Percentiles rank a stretch among this genome's conserved stretches.
phyloP scores from a whole-genome alignment of 1,284 basidiomycete species.

The Cryptococcus deneoformans region DNA sequence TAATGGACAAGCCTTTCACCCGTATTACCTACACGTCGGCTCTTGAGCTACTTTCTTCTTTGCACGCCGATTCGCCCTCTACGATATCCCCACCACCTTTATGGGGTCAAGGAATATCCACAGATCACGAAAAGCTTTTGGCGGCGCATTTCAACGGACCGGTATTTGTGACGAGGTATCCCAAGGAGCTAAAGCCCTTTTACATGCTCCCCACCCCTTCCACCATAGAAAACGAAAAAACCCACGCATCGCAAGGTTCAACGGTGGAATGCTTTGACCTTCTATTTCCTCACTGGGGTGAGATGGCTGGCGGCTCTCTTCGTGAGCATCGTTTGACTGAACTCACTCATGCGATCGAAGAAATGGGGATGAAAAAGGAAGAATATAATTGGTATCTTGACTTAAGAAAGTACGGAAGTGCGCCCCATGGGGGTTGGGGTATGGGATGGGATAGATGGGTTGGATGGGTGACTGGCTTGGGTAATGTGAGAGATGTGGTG shows the following conservation, averaged over 20 bases:
- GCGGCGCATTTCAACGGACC: conserved; percentile 67
- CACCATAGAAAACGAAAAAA: neutral
- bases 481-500: conserved; percentile 84
- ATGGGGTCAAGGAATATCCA: conserved; percentile 72
- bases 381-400: conserved; percentile 84
- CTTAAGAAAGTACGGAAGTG: conserved; percentile 70
- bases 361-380: conserved; percentile 55
- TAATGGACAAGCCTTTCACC: conserved; percentile 36
- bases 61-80: neutral
- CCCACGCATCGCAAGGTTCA: conserved; percentile 37
- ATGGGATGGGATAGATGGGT: conserved; percentile 88
- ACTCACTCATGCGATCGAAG: conserved; percentile 58
- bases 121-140: conserved; percentile 91
- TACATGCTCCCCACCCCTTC: conserved; percentile 70
- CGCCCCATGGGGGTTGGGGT: conserved; percentile 88
- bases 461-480: conserved; percentile 75
- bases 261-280: conserved; percentile 85
- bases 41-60: conserved; percentile 56
- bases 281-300: conserved; percentile 81
- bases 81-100: conserved; percentile 49
- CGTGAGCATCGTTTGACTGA: conserved; percentile 74
- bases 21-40: conserved; percentile 80
- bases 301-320: conserved; percentile 87
- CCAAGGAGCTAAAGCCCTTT: conserved; percentile 79
- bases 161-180: conserved; percentile 91